Base-by-base conservation (phyloP, 2,329 filamentous ascomycete species). In the Dothistroma septosporum region DNA sequence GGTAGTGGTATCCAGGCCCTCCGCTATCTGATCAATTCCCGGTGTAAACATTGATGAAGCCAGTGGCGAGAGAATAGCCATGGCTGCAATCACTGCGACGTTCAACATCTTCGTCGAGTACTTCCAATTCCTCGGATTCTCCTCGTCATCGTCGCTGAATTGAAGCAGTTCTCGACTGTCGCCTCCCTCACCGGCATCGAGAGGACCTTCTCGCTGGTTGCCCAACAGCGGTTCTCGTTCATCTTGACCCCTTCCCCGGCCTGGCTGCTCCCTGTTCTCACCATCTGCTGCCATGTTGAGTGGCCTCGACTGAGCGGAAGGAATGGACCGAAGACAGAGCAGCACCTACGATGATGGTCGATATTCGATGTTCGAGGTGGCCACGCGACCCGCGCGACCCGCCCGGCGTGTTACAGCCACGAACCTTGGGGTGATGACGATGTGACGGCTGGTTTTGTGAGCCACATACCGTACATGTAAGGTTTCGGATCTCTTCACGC, bases 1-100 rank as follows among this genome's bases (percentile, higher is more conserved):
- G 1, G 71, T 69, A 6, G 69, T 70, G 0, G 78, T 79, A 47
- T 77, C 59, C 19, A 83, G 72, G 31, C 78, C 76, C 50, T 77
- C 69, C 2, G 80, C 80, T 48, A 82, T 82, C 59, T 82, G 76
- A 10, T 73, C 69, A 56, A 82, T 82, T 0, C 79, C 80, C 0
- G 80, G 80, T 0, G 79, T 81, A 69, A 82, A 82, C 78, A 82
- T 81, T 44, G 76, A 79, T 21, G 75, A 78, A 1, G 78, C 79
- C 21, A 81, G 73, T 0, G 79, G 79, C 19, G 76, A 78, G 1
- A 82, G 63, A 41, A 82, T 76, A 4, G 79, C 74, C 80, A 83
- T 82, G 41, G 76, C 68, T 4, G 80, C 79, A 58, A 83, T 82
- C 55, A 82, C 76, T 12, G 72, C 74, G 32, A 82, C 78, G 61